Conservation (phyloP, 2,329 filamentous ascomycete genomes). For the Rhynchosporium secalis region DNA sequence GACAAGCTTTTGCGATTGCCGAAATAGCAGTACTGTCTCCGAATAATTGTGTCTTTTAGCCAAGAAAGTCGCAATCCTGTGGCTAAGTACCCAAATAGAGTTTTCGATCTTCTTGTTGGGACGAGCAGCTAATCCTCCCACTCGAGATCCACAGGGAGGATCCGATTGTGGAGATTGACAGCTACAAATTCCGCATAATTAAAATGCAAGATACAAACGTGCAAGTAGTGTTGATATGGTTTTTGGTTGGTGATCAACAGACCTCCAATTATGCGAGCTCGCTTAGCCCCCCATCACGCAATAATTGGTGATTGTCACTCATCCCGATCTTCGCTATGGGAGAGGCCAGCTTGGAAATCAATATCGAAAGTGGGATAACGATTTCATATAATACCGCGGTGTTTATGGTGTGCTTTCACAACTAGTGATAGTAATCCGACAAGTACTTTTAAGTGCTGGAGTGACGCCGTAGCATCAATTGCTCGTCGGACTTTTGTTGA, state of each 20-base stretch:
- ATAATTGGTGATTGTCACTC: conserved; percentile 10
- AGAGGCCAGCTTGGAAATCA: background rate
- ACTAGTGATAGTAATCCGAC: background rate
- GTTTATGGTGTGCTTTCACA: background rate
- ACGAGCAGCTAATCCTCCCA: background rate
- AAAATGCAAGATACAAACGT: background rate
- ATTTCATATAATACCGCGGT: conserved; percentile 2
- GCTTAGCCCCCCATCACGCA: conserved; percentile 15
- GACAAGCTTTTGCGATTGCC: background rate
- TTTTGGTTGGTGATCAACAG: background rate
- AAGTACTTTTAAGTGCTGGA: background rate
- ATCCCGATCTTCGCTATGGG: conserved; percentile 2
- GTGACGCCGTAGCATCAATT: conserved; percentile 2
- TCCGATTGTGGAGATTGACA: background rate
- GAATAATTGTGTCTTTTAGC: background rate
- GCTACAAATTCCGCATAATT: background rate
- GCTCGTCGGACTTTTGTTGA: background rate
- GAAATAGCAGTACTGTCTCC: background rate
- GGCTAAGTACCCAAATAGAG: background rate
- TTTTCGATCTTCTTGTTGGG: background rate
- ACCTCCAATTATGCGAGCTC: background rate
- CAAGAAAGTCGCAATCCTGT: conserved; percentile 12
- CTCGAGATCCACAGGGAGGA: background rate
- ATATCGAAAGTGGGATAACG: conserved; percentile 15
- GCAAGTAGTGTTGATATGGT: background rate